Evolutionary conservation across 768 basidiomycete species (phyloP).

Genomic region (Mycena haematopus): DNA sequence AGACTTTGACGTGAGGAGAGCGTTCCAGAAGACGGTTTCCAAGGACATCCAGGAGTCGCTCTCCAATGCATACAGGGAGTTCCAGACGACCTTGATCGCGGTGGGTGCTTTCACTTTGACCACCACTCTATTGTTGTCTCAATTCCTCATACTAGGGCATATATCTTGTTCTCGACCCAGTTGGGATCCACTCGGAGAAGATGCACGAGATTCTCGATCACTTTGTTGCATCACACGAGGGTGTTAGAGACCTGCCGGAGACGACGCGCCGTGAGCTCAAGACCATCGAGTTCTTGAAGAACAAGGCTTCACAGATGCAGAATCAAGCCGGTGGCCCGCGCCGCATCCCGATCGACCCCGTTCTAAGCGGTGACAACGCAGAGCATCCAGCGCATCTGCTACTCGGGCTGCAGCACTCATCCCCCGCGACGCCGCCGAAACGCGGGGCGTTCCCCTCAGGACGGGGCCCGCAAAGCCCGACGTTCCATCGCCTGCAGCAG

Average conservation of each 20-base stretch:
- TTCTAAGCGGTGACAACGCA: slow-evolving; percentile 34
- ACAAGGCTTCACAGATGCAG: slow-evolving; percentile 64
- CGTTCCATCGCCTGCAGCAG: slow-evolving; percentile 69
- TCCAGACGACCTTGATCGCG: slow-evolving; percentile 89
- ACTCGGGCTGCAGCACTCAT: slow-evolving; percentile 52
- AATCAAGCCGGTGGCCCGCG: slow-evolving; percentile 41
- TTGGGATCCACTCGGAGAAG: slow-evolving; percentile 65
- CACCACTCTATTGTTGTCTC: background rate
- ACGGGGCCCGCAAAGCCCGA: slow-evolving; percentile 52
- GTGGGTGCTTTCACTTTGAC: slow-evolving; percentile 33
- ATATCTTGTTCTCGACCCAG: slow-evolving; percentile 81
- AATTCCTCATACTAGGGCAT: slow-evolving; percentile 44
- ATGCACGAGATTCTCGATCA: slow-evolving; percentile 85
- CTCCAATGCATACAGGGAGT: slow-evolving; percentile 85
- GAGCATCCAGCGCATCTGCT: slow-evolving; percentile 60
- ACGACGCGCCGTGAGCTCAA: slow-evolving; percentile 84
- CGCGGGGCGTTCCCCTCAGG: slow-evolving; percentile 39
- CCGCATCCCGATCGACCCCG: slow-evolving; percentile 36
- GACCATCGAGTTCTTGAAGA: slow-evolving; percentile 83
- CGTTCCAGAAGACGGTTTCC: slow-evolving; percentile 65
- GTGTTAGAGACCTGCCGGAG: slow-evolving; percentile 75
- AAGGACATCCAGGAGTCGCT: slow-evolving; percentile 73
- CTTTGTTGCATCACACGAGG: slow-evolving; percentile 74
- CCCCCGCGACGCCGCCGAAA: slow-evolving; percentile 39
- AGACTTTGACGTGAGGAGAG: slow-evolving; percentile 81